Percentiles rank a stretch among this genome's conserved stretches.
Conservation (phyloP, 208 protist species). For the Polymyxa betae region DNA sequence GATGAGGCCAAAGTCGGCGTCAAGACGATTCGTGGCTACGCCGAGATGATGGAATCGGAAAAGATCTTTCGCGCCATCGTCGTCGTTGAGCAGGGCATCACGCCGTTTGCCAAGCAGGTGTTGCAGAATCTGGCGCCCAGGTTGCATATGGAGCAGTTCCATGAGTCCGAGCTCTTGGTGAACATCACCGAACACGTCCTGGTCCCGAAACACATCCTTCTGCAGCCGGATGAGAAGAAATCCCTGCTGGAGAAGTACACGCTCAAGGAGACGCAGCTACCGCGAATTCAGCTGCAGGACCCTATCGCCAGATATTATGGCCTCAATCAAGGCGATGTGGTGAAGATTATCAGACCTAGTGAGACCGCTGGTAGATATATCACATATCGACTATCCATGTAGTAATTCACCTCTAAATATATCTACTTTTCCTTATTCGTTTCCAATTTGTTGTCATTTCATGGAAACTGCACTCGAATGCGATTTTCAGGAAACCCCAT, state of each 20-base stretch:
- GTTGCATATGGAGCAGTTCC: constrained; percentile 85
- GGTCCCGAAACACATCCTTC: constrained; percentile 89
- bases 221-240: constrained; percentile 76
- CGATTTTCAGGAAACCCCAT: too few relatives aligned
- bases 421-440: too few relatives aligned
- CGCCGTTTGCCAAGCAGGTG: constrained; percentile 60
- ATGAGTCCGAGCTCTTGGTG: constrained; percentile 89
- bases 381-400: constrained; percentile 94
- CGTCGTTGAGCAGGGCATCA: constrained; percentile 58
- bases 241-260: constrained; percentile 68
- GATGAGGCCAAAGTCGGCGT: constrained; percentile 61
- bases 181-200: constrained; percentile 96
- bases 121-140: neutral
- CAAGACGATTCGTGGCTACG: constrained; percentile 55
- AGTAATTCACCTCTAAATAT: too few relatives aligned
- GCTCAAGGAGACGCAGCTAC: constrained; percentile 91
- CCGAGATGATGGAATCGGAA: constrained; percentile 55
- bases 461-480: too few relatives aligned
- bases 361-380: constrained; percentile 96
- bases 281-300: constrained; percentile 88
- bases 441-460: too few relatives aligned
- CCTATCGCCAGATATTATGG: constrained; percentile 94
- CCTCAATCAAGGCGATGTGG: constrained; percentile 80
- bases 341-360: constrained; percentile 92
- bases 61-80: constrained; percentile 65